Base-by-base conservation (phyloP, 108 stramenopile species). In the Poteriospumella lacustris region DNA sequence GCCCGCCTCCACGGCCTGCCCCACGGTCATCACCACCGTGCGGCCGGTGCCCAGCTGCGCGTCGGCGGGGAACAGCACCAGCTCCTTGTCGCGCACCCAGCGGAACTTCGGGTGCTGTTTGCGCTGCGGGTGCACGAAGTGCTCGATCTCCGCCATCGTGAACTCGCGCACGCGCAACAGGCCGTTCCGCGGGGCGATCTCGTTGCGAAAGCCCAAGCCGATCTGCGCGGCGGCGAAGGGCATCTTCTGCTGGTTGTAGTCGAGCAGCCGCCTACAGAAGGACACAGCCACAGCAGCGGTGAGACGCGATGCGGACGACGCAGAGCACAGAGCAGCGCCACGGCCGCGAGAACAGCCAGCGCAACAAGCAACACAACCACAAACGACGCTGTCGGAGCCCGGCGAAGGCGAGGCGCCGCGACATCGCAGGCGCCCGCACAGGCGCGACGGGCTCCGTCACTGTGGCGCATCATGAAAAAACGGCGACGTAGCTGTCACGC, bases 181-280 rank as follows among this genome's bases (percentile, higher is more conserved):
- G 41, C 99, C 99, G 42, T 87, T 85, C 68, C 94, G 92, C 15
- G 99, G 99, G 75, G 96, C 93, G 84, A 99, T 99, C 89, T 99
- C 98, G 82, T 99, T 99, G 58, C 97, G 93, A 83, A 97, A 99
- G 29, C 97, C 99, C 47, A 93, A 82, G 52, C 99, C 99, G 80
- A 98, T 93, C 87, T 99, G 97, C 38, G 94, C 93, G 29, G 99
- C 97, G 15, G 99, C 99, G 82, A 99, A 99, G 43, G 99, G 99
- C 91, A 95, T 94, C 75, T 92, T 69, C 38, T 38, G 78, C 36
- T 93, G 86, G 89, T 98, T 98, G 85, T 90, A 88, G 78, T 97
- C 96, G 76, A 98, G 88, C 78, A 99, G 87, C 40, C 99, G 91
- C 33, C 70, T 73, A 73, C 31, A 5, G 36, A 31, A 31, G 9